Base-by-base conservation (phyloP, 176 grass and related monocot species). In the Bonia amplexicaulis region DNA sequence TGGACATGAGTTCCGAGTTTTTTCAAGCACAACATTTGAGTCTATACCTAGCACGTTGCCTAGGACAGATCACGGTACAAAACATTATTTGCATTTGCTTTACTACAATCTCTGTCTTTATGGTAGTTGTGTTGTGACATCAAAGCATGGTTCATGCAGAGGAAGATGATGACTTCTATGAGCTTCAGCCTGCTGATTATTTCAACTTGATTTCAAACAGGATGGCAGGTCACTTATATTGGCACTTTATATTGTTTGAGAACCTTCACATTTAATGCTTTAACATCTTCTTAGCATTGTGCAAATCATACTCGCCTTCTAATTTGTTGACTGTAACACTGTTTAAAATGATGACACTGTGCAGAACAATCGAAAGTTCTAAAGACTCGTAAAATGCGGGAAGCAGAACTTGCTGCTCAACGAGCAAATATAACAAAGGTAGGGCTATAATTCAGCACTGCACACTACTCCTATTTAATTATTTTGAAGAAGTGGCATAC, bases 141-240 rank as follows among this genome's bases (percentile, higher is more conserved):
- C 4, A 71, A 85, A 82, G 3, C 48, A 69, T 40, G 87, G 17
- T 83, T 86, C 78, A 37, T 87, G 73, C 82, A 96, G 96, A 96
- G 73, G 91, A 96, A 89, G 89, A 89, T 46, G 93, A 99, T 66
- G 91, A 94, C 14, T 99, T 99, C 80, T 99, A 96, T 82, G 93
- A 99, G 85, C 87, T 99, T 88, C 88, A 91, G 48, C 88, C 93
- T 71, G 91, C 86, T 41, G 96, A 99, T 80, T 96, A 92, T 88
- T 99, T 76, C 39, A 85, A 81, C 17, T 73, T 96, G 80, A 77
- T 90, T 74, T 82, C 88, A 51, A 88, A 87, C 72, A 94, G 71
- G 86, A 77, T 99, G 9, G 91, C 74, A 91, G 93, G 96, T 93
- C 75, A 85, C 25, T 68, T 58, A 40, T 53, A 62, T 69, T 60